phyloP scores from a whole-genome alignment of 2,329 filamentous ascomycete species.

The Colletotrichum incanum region DNA sequence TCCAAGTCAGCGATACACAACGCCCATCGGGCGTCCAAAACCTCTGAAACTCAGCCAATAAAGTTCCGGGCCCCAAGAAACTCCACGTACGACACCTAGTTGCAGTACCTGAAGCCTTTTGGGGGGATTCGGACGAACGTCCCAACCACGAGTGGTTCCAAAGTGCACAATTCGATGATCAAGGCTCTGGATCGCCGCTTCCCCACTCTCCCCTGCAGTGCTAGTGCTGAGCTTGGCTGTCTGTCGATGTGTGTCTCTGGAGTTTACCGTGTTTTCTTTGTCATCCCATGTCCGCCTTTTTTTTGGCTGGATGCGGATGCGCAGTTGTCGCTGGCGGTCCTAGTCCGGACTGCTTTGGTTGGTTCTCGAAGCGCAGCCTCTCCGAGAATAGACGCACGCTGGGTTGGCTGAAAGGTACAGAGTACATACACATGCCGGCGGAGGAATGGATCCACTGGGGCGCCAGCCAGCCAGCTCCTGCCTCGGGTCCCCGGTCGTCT shows the following conservation, averaged over 20 bases:
- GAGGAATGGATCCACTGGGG: not conserved
- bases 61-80: not conserved
- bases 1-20: not conserved
- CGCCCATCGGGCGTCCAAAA: not conserved
- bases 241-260: not conserved
- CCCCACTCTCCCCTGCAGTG: constrained; percentile 19
- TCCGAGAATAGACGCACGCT: constrained; percentile 30
- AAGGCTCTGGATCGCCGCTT: not conserved
- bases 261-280: not conserved
- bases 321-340: constrained; percentile 2
- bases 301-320: not conserved
- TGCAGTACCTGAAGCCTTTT: not conserved
- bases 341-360: constrained; percentile 15
- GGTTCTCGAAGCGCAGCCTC: constrained; percentile 40
- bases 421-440: not conserved
- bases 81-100: not conserved
- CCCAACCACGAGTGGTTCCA: constrained; percentile 13
- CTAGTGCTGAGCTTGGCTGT: constrained; percentile 20
- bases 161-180: too few species aligned
- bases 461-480: not conserved
- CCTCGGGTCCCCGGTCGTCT: not conserved
- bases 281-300: not conserved
- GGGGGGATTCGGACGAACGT: not conserved
- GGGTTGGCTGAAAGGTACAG: not conserved
- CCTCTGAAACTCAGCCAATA: not conserved